Evolutionary conservation across 2,329 filamentous ascomycete species (phyloP), one percentile per base, ranked within the genome.

Genomic region (Colletotrichum karsti): DNA sequence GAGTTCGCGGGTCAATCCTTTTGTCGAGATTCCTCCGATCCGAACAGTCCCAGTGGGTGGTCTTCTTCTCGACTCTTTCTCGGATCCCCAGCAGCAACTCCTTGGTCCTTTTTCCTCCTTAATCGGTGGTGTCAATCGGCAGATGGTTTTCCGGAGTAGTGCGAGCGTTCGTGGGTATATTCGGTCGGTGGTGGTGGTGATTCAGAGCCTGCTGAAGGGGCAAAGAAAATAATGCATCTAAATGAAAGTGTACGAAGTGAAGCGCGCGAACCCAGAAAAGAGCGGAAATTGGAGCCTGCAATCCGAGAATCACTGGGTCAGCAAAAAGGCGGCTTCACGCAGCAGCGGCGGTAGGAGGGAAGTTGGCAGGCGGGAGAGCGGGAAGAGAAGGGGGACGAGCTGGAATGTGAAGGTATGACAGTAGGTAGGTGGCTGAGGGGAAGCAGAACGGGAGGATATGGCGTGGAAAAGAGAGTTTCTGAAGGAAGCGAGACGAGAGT

Each of bases 201-300:
- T 85, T 87, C 85, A 87, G 84, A 86, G 79, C 84, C 84, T 83
- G 85, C 85, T 87, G 85, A 87, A 86, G 73, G 74, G 73, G 73
- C 74, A 73, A 74, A 72, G 68, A 67, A 70, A 67, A 54, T 55
- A 68, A 73, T 73, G 73, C 76, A 78, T 79, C 67, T 72, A 77
- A 75, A 71, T 61, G 72, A 76, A 66, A 69, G 72, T 72, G 63
- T 67, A 74, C 71, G 73, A 77, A 74, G 58, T 56, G 64, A 73
- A 76, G 33, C 30, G 61, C 73, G 72, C 39, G 39, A 55, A 65
- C 20, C 46, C 66, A 70, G 61, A 72, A 77, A 76, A 72, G 74
- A 77, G 73, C 71, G 76, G 64, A 75, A 69, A 66, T 74, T 73
- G 71, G 74, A 77, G 77, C 74, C 78, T 80, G 76, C 74, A 76